phyloP scores from a whole-genome alignment of 2,329 filamentous ascomycete genomes.

The Incumbomyces lentus region DNA sequence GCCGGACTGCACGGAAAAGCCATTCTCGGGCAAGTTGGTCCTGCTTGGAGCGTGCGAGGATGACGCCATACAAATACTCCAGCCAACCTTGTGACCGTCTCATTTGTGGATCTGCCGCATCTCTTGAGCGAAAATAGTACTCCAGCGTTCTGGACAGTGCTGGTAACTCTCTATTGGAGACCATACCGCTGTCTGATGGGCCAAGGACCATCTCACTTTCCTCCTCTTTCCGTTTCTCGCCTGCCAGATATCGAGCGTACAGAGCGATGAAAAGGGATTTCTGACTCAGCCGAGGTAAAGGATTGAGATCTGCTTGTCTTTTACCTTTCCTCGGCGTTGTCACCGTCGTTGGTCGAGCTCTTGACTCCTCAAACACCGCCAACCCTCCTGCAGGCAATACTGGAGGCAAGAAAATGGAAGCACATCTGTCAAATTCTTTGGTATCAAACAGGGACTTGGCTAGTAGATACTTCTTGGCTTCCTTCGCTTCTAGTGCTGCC shows the following conservation, averaged over 20 bases:
- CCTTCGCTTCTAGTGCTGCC: conserved; percentile 63
- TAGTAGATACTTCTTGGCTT: conserved; percentile 73
- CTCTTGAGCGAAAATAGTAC: conserved; percentile 63
- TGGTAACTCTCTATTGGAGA: conserved; percentile 74
- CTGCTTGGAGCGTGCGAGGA: conserved; percentile 83
- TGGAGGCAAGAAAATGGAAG: conserved; percentile 76
- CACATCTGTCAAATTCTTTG: conserved; percentile 86
- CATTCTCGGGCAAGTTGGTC: conserved; percentile 74
- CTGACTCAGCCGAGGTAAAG: conserved; percentile 57
- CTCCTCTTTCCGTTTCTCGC: conserved; percentile 92
- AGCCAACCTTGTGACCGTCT: conserved; percentile 66
- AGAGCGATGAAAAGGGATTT: conserved; percentile 85
- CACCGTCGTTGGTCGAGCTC: conserved; percentile 26
- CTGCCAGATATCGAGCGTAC: conserved; percentile 85
- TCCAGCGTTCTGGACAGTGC: conserved; percentile 66
- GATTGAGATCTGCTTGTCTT: conserved; percentile 39
- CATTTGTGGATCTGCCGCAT: conserved; percentile 16
- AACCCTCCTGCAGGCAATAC: conserved; percentile 61
- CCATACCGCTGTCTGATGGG: conserved; percentile 75
- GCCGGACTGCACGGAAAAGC: conserved; percentile 76
- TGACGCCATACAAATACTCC: conserved; percentile 73
- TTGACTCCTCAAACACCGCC: conserved; percentile 33
- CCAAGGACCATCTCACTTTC: conserved; percentile 96
- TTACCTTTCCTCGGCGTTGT: conserved; percentile 48
- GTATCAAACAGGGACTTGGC: conserved; percentile 94